phyloP scores from a whole-genome alignment of 805 yeast genomes.

The Yarrowia bubula region DNA sequence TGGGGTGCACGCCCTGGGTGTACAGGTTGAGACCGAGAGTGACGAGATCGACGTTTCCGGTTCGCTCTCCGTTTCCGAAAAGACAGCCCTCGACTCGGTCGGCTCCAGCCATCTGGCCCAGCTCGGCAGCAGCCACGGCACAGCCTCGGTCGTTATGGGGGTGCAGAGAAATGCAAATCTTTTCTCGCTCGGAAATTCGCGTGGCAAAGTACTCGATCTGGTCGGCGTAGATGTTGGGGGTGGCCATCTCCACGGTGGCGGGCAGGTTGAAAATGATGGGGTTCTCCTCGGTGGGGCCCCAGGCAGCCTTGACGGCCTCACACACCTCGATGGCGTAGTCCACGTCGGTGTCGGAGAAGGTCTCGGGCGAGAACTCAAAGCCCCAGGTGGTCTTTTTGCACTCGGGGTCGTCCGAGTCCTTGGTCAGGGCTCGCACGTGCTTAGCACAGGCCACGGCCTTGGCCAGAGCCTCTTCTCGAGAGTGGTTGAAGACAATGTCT shows the following conservation, averaged over 20 bases:
- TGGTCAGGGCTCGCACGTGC: slow-evolving; percentile 63
- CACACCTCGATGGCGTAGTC: slow-evolving; percentile 65
- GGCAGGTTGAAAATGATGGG: slow-evolving; percentile 81
- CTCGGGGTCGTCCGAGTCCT: slow-evolving; percentile 54
- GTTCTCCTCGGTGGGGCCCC: slow-evolving; percentile 63
- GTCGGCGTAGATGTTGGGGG: slow-evolving; percentile 81
- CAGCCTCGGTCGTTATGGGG: slow-evolving; percentile 86
- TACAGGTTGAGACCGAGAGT: slow-evolving; percentile 74
- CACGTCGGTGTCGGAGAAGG: slow-evolving; percentile 67
- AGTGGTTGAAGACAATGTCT: slow-evolving; percentile 63
- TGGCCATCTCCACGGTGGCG: slow-evolving; percentile 78
- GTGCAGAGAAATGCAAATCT: slow-evolving; percentile 71
- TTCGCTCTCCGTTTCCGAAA: slow-evolving; percentile 84
- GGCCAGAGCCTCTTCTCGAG: slow-evolving; percentile 54
- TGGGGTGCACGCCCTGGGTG: slow-evolving; percentile 73
- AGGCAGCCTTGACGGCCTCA: slow-evolving; percentile 71
- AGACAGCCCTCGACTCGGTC: slow-evolving; percentile 84
- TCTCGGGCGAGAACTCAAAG: slow-evolving; percentile 78
- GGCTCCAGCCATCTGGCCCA: slow-evolving; percentile 82
- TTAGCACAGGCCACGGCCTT: slow-evolving; percentile 63
- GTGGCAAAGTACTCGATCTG: slow-evolving; percentile 73
- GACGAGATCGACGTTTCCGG: slow-evolving; percentile 81
- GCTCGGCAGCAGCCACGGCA: slow-evolving; percentile 85
- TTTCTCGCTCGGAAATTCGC: slow-evolving; percentile 62
- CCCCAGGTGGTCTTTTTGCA: slow-evolving; percentile 60